Conservation (phyloP, 2,329 filamentous ascomycete species). For the Colletotrichum truncatum region DNA sequence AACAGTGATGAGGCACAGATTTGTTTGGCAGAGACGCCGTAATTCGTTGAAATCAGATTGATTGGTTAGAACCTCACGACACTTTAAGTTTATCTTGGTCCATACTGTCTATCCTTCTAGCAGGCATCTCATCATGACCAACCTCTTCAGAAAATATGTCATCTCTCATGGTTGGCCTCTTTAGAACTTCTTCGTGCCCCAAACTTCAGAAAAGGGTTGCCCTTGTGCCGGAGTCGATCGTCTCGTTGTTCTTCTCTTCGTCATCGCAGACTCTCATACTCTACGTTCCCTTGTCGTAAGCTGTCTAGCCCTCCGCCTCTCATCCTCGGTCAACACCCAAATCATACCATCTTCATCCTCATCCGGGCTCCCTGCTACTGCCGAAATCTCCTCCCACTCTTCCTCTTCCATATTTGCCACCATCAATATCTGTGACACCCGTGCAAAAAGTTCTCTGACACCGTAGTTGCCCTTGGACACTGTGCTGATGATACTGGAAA, state of each 20-base stretch:
- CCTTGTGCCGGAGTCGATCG: too few species aligned
- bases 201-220: background rate
- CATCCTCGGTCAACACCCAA: conserved; percentile 78
- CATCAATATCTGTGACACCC: conserved; percentile 82
- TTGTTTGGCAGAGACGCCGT: too few species aligned
- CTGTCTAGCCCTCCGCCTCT: conserved; percentile 76
- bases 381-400: conserved; percentile 83
- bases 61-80: too few species aligned
- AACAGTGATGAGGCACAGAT: too few species aligned
- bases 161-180: conserved; percentile 9
- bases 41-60: too few species aligned
- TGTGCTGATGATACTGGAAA: conserved; percentile 76
- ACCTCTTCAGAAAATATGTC: conserved; percentile 8
- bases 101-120: background rate
- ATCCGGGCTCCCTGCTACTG: conserved; percentile 37
- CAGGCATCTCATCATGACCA: background rate
- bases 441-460: conserved; percentile 79
- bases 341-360: conserved; percentile 70
- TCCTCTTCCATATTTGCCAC: conserved; percentile 96
- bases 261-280: conserved; percentile 41
- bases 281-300: conserved; percentile 52
- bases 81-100: background rate
- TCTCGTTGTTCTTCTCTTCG: conserved; percentile 29
- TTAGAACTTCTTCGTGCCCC: conserved; percentile 17
- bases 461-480: conserved; percentile 79